Evolutionary conservation across 768 basidiomycete species (phyloP).

Genomic region (Agaricus sinodeliciosus): DNA sequence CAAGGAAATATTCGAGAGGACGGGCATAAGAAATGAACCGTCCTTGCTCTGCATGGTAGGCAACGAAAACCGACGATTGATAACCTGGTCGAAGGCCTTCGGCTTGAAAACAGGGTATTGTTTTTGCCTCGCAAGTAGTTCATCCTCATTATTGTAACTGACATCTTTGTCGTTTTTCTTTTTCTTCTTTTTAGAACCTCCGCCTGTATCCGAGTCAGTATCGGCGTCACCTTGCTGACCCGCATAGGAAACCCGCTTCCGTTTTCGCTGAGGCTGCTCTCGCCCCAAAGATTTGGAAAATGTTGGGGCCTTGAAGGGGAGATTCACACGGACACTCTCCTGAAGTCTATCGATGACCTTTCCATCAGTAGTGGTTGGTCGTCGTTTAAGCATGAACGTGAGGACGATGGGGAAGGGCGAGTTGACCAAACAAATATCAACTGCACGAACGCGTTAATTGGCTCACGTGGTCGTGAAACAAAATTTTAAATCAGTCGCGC

Average conservation of each 20-base stretch:
- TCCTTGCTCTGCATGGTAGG: constrained; percentile 73
- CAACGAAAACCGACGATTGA: constrained; percentile 66
- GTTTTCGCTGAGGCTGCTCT: constrained; percentile 67
- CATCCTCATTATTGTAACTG: constrained; percentile 56
- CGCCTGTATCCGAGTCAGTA: constrained; percentile 48
- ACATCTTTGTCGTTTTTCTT: constrained; percentile 48
- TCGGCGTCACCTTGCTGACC: constrained; percentile 43
- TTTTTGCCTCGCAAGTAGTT: constrained; percentile 53
- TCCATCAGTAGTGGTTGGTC: constrained; percentile 66
- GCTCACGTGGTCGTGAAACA: constrained; percentile 14
- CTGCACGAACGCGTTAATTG: constrained; percentile 4
- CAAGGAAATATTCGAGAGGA: constrained; percentile 65
- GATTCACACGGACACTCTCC: constrained; percentile 67
- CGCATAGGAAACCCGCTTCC: constrained; percentile 86
- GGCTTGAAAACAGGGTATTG: constrained; percentile 77
- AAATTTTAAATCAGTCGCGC: too few species aligned
- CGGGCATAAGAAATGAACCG: constrained; percentile 51
- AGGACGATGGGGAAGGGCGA: not conserved
- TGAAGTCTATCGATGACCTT: constrained; percentile 59
- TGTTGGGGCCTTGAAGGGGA: constrained; percentile 77
- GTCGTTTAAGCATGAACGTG: constrained; percentile 54
- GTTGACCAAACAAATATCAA: too few species aligned
- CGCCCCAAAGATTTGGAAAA: constrained; percentile 37
- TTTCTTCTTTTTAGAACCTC: constrained; percentile 59
- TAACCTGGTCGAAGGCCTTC: constrained; percentile 62